phyloP scores from a whole-genome alignment of 139 green algal species.

The Desmodesmus armatus region DNA sequence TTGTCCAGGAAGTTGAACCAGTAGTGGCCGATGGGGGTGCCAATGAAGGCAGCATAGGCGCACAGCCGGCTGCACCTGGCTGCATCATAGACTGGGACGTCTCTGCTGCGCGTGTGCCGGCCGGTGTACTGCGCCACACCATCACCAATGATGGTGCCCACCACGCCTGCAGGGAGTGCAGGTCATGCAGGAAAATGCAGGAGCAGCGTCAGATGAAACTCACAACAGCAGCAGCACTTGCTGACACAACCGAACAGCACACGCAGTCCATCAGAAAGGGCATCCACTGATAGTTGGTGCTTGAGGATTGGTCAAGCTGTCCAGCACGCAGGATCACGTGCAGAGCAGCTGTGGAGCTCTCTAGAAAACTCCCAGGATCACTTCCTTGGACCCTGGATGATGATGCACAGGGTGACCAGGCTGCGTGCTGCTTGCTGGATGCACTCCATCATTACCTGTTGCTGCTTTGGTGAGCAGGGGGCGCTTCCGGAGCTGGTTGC shows the following conservation, averaged over 20 bases:
- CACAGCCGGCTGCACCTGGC: conserved; percentile 46
- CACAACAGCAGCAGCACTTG: background rate
- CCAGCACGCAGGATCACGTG: too few species aligned
- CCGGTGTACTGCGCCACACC: conserved; percentile 56
- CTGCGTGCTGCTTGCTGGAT: too few species aligned
- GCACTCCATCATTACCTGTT: too few species aligned
- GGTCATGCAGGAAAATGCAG: too few species aligned
- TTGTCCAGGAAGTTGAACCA: conserved; percentile 67
- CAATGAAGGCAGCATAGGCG: conserved; percentile 46
- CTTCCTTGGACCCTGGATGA: too few species aligned
- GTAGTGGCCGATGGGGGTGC: conserved; percentile 56
- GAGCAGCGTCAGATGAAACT: background rate
- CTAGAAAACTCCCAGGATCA: too few species aligned
- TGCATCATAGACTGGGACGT: conserved; percentile 52
- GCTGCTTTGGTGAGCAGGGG: conserved; percentile 33
- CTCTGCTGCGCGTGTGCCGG: background rate
- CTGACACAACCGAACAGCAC: background rate
- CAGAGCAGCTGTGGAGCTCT: too few species aligned
- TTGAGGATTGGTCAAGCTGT: too few species aligned
- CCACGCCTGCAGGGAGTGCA: conserved; percentile 56
- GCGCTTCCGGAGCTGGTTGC: conserved; percentile 20
- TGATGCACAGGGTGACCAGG: too few species aligned
- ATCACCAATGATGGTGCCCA: conserved; percentile 66
- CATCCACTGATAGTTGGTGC: too few species aligned
- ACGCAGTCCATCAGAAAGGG: too few species aligned